Percentiles rank a stretch among this genome's conserved stretches.
Evolutionary conservation across 805 yeast genomes (phyloP).

Genomic region (Diddensiella santjacobensis): DNA sequence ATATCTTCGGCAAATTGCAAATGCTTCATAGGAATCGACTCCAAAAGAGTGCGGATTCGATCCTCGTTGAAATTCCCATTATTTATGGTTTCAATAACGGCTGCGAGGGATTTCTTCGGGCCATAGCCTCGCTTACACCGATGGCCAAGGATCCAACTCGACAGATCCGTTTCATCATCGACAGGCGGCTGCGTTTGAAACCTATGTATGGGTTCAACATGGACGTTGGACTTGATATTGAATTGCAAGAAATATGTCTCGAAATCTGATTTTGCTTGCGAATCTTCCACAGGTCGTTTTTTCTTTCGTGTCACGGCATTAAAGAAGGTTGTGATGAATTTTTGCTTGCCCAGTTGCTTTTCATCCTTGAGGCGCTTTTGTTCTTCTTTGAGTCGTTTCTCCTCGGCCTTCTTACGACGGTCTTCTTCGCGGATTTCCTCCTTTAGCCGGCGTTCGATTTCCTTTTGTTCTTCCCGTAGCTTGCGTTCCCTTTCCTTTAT

Average conservation of each 20-base stretch:
- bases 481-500: slow-evolving; percentile 22
- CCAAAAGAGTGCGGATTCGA: slow-evolving; percentile 16
- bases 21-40: slow-evolving; percentile 30
- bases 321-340: slow-evolving; percentile 8
- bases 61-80: slow-evolving; percentile 20
- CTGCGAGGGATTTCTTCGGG: slow-evolving; percentile 22
- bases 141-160: slow-evolving; percentile 8
- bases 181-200: neutral
- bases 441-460: slow-evolving; percentile 20
- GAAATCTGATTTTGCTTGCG: slow-evolving; percentile 25
- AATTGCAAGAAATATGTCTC: slow-evolving; percentile 32
- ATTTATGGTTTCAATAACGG: slow-evolving; percentile 20
- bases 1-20: slow-evolving; percentile 47
- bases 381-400: slow-evolving; percentile 14
- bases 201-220: slow-evolving; percentile 12
- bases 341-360: slow-evolving; percentile 19
- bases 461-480: slow-evolving; percentile 22
- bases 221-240: slow-evolving; percentile 28
- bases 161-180: neutral
- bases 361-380: slow-evolving; percentile 23
- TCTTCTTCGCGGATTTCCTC: slow-evolving; percentile 19
- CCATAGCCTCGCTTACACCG: slow-evolving; percentile 22
- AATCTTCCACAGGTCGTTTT: slow-evolving; percentile 1
- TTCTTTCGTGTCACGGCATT: slow-evolving; percentile 6
- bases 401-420: slow-evolving; percentile 20